Conservation (phyloP, 768 basidiomycete genomes). For the Fomitopsis pulvina region DNA sequence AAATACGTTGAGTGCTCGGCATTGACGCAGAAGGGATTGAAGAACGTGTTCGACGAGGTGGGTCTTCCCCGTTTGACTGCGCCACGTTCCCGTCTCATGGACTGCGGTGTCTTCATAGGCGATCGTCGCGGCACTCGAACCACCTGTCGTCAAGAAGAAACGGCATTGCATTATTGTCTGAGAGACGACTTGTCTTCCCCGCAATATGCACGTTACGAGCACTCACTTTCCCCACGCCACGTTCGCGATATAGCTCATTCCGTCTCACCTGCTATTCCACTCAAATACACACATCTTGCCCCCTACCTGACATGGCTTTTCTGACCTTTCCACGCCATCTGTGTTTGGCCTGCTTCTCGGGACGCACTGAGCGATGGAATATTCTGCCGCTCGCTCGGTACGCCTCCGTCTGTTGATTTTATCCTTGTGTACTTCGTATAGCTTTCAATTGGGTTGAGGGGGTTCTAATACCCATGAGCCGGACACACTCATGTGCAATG, state of each 20-base stretch:
- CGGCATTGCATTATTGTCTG: conserved; percentile 82
- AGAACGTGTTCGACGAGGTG: conserved; percentile 99
- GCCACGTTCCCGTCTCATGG: conserved; percentile 1
- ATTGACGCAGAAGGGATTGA: conserved; percentile 97
- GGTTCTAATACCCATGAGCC: conserved; percentile 30
- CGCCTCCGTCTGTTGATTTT: conserved; percentile 3
- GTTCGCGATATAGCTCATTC: conserved; percentile 19
- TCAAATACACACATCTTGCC: conserved; percentile 6
- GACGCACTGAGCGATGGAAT: background rate
- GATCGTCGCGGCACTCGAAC: conserved; percentile 97
- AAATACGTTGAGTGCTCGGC: conserved; percentile 99
- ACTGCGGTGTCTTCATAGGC: conserved; percentile 45
- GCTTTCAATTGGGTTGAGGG: conserved; percentile 28
- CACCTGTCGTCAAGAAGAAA: conserved; percentile 83
- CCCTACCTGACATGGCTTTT: conserved; percentile 1
- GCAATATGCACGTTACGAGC: conserved; percentile 7
- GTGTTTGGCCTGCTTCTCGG: conserved; percentile 12
- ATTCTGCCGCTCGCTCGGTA: background rate
- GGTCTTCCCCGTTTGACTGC: conserved; percentile 25
- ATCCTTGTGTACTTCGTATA: conserved; percentile 28
- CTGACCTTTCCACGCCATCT: conserved; percentile 5
- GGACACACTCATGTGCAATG: conserved; percentile 6
- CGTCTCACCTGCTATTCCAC: conserved; percentile 3
- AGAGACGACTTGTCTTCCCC: conserved; percentile 23
- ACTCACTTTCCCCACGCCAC: conserved; percentile 20